Conservation (phyloP, 768 basidiomycete species). For the Xerocomellus dryophilus region DNA sequence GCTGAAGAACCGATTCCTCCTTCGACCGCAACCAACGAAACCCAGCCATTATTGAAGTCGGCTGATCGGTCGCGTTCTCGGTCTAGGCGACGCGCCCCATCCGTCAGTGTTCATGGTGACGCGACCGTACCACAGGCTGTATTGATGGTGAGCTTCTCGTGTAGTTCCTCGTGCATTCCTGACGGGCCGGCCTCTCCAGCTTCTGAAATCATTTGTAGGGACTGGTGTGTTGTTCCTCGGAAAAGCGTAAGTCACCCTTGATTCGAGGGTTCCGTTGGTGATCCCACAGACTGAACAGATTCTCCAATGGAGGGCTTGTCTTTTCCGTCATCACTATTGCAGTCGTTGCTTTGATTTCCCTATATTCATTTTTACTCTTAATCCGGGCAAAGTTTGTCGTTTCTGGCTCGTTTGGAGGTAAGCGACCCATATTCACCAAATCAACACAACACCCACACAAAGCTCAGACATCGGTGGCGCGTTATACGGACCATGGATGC, state of each 20-base stretch:
- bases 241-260: slow-evolving; percentile 59
- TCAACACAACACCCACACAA: not conserved
- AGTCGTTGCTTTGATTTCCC: slow-evolving; percentile 79
- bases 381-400: slow-evolving; percentile 85
- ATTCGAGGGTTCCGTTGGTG: not conserved
- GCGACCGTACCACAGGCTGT: slow-evolving; percentile 90
- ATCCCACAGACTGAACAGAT: slow-evolving; percentile 44
- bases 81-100: slow-evolving; percentile 52
- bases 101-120: slow-evolving; percentile 69
- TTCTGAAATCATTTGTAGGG: slow-evolving; percentile 92
- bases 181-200: slow-evolving; percentile 37
- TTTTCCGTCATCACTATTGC: slow-evolving; percentile 80
- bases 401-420: slow-evolving; percentile 91
- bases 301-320: slow-evolving; percentile 91
- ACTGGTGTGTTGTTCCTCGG: slow-evolving; percentile 96
- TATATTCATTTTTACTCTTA: slow-evolving; percentile 92
- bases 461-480: slow-evolving; percentile 83
- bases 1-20: slow-evolving; percentile 25
- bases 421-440: slow-evolving; percentile 17
- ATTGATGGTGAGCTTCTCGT: slow-evolving; percentile 65
- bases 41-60: slow-evolving; percentile 52
- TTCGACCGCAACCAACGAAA: slow-evolving; percentile 38
- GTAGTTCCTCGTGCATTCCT: not conserved
- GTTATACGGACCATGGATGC: slow-evolving; percentile 92
- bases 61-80: slow-evolving; percentile 44